Evolutionary conservation across 169 alveolate species (phyloP).

Genomic region (Perkinsus marinus): DNA sequence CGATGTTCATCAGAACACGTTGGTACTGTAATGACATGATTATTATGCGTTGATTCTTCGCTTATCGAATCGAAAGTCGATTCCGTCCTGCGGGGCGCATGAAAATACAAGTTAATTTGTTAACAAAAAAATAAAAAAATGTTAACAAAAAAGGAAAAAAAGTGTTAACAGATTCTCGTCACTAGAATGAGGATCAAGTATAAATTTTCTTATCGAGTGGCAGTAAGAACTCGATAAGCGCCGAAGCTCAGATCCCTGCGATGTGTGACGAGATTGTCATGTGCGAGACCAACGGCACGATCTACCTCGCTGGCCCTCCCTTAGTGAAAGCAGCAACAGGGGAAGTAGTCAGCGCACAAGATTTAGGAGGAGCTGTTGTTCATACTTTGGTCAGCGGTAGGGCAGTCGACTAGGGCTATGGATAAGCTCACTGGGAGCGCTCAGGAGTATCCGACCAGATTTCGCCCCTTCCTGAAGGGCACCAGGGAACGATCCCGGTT

Average conservation of each 20-base stretch:
- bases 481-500: background rate
- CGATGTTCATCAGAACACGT: too few species aligned
- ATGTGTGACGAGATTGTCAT: slow-evolving; percentile 60
- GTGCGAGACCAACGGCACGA: slow-evolving; percentile 52
- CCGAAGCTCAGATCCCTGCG: slow-evolving; percentile 26
- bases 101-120: too few species aligned
- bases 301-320: slow-evolving; percentile 49
- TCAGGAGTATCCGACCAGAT: background rate
- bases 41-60: too few species aligned
- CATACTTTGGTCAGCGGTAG: slow-evolving; percentile 49
- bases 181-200: too few species aligned
- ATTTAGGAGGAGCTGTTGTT: slow-evolving; percentile 50
- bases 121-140: too few species aligned
- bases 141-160: too few species aligned
- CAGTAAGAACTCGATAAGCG: too few species aligned
- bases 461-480: background rate
- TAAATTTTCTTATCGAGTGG: too few species aligned
- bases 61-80: too few species aligned
- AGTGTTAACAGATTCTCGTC: too few species aligned
- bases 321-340: slow-evolving; percentile 61
- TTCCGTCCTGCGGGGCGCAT: too few species aligned
- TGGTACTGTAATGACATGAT: too few species aligned
- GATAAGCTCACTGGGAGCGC: background rate
- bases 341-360: slow-evolving; percentile 55
- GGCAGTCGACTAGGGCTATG: background rate